Conservation (phyloP, 805 yeast species). For the Saturnispora besseyi region DNA sequence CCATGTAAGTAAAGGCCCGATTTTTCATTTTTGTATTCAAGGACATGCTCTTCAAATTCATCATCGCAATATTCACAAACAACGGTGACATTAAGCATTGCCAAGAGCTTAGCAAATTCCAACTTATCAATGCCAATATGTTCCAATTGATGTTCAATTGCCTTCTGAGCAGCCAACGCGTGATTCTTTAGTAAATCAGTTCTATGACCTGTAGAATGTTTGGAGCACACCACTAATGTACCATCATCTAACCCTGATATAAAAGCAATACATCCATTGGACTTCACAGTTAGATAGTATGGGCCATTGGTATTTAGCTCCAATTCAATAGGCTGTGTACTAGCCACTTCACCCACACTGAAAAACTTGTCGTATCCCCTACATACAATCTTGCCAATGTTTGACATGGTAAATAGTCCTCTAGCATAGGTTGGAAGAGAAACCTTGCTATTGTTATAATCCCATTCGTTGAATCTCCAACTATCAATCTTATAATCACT, state of each 20-base stretch:
- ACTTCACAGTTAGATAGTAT: constrained; percentile 71
- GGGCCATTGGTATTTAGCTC: constrained; percentile 57
- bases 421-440: constrained; percentile 67
- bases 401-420: constrained; percentile 56
- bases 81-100: constrained; percentile 56
- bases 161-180: constrained; percentile 60
- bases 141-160: constrained; percentile 46
- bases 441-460: constrained; percentile 50
- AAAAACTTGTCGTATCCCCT: constrained; percentile 95
- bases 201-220: constrained; percentile 68
- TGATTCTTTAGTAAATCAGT: constrained; percentile 52
- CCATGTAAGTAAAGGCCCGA: constrained; percentile 92
- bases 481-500: constrained; percentile 21
- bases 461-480: constrained; percentile 93
- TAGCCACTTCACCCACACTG: constrained; percentile 57
- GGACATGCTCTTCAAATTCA: constrained; percentile 83
- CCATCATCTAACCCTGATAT: constrained; percentile 73
- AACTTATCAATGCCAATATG: constrained; percentile 29
- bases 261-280: constrained; percentile 89
- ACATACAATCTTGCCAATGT: constrained; percentile 42
- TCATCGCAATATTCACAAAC: constrained; percentile 94
- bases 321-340: constrained; percentile 44
- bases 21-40: constrained; percentile 53
- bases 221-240: constrained; percentile 76
- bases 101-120: constrained; percentile 50